Conservation (phyloP, 1,284 basidiomycete species). For the Rhodotorula sp. region DNA sequence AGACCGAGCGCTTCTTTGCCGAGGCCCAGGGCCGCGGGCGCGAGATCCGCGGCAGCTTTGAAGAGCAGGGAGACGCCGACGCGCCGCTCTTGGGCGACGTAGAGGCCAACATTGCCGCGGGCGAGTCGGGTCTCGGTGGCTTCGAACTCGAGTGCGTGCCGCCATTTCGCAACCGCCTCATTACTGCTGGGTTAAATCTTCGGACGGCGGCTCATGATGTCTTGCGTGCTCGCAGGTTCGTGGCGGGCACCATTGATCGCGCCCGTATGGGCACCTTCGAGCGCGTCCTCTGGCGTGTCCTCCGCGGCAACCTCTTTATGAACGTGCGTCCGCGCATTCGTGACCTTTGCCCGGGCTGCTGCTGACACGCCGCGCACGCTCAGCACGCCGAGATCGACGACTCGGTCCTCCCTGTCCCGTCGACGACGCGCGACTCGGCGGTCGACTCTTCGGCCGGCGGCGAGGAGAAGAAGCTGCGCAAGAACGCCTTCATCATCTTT, state of each 20-base stretch:
- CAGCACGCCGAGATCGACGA: constrained; percentile 73
- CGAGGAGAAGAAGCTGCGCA: constrained; percentile 64
- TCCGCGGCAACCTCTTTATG: constrained; percentile 99
- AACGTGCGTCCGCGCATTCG: constrained; percentile 65
- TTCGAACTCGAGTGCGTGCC: constrained; percentile 80
- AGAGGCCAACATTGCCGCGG: constrained; percentile 58
- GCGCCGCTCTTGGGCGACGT: constrained; percentile 90
- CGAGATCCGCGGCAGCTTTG: constrained; percentile 84
- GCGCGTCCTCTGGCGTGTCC: constrained; percentile 95
- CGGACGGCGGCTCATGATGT: background rate
- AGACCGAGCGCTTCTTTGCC: constrained; percentile 96
- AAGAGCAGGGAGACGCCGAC: constrained; percentile 74
- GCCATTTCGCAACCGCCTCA: background rate
- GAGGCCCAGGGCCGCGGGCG: constrained; percentile 63
- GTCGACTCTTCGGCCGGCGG: constrained; percentile 57
- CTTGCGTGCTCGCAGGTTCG: constrained; percentile 62
- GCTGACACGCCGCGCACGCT: background rate
- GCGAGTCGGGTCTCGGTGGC: constrained; percentile 46
- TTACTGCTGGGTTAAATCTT: background rate
- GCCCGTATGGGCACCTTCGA: constrained; percentile 90
- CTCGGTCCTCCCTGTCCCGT: constrained; percentile 68
- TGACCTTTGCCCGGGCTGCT: background rate
- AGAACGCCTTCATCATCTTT: constrained; percentile 99
- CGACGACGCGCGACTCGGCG: constrained; percentile 58
- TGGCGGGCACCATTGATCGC: constrained; percentile 95